These are phyloP conservation scores for Suhomyces atakaporum DNA, from an alignment of 1,139 yeast species.

Conservation along the genomic window DNA sequence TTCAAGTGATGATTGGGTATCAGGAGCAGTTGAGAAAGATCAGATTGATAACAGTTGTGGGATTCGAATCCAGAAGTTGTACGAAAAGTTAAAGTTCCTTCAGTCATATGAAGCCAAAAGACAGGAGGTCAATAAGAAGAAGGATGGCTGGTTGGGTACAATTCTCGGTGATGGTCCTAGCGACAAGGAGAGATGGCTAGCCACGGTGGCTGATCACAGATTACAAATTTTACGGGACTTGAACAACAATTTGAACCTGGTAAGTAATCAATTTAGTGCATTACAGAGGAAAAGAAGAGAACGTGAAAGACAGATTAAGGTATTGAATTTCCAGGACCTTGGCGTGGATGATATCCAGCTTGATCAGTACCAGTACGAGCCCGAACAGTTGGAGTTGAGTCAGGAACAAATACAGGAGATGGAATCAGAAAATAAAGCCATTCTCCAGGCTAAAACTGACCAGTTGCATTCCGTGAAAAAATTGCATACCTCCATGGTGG, in stretches of 20 bases:
- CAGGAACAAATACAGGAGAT: conserved; percentile 70
- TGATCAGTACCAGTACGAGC: conserved; percentile 17
- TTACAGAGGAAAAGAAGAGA: conserved; percentile 45
- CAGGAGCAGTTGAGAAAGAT: conserved; percentile 51
- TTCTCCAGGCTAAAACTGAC: conserved; percentile 59
- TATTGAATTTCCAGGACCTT: conserved; percentile 46
- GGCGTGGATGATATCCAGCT: conserved; percentile 19
- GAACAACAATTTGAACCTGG: conserved; percentile 35
- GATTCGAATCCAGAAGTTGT: conserved; percentile 49
- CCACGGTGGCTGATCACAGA: conserved; percentile 33
- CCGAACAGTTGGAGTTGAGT: conserved; percentile 33
- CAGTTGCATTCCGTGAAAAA: conserved; percentile 69
- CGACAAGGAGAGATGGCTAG: conserved; percentile 28
- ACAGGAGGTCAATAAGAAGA: conserved; percentile 21
- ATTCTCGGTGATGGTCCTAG: conserved; percentile 34
- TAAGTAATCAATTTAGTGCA: conserved; percentile 38
- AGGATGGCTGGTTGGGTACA: conserved; percentile 27
- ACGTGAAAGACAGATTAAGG: conserved; percentile 44
- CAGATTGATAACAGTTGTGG: conserved; percentile 58
- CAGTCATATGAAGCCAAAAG: conserved; percentile 56
- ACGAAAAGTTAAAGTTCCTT: conserved; percentile 50
- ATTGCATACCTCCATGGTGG: conserved; percentile 78
- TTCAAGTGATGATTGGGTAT: conserved; percentile 32
- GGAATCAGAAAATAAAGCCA: conserved; percentile 69
- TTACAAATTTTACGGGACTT: conserved; percentile 44